Evolutionary conservation across 2,329 filamentous ascomycete genomes (phyloP), one percentile per base, ranked within the genome.

Genomic region (Pleurostoma richardsiae): DNA sequence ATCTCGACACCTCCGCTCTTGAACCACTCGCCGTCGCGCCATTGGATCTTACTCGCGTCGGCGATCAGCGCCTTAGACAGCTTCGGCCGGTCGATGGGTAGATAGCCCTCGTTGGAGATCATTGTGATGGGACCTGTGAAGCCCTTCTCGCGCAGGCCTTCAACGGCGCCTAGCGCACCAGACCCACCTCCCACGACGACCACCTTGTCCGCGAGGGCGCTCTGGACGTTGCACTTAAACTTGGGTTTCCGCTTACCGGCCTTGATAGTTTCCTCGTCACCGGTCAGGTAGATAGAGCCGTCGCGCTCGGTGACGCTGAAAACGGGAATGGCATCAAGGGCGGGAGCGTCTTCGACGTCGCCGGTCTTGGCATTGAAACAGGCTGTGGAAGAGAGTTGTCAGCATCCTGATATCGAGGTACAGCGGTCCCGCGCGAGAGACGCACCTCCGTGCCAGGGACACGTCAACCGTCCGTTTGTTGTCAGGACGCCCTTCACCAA

Each of bases 301-400:
- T 94, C 82, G 60, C 86, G 90, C 64, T 95, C 85, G 30, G 82
- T 72, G 30, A 96, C 73, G 45, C 89, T 83, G 71, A 95, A 99
- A 43, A 85, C 85, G 41, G 87, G 80, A 29, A 99, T 72, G n/a
- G 88, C 78, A 59, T 97, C 90, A 29, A 95, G 80, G 2, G 89
- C 94, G 0, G 94, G 94, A 1, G 92, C 91, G 61, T 97, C 90
- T 69, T 99, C 94, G 49, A 97, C 88, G 58, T 99, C 94, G 45
- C 94, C 94, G 5, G 87, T 95, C 47, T 79, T 78, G 52, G 89
- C 82, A 52, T 90, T 94, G 72, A 96, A 99, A 74, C 94, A 99
- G 48, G 94, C 94, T 91, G 53, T 44, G 39, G 6, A 30, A 30
- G 5, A 36, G 6, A 30, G 11, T 29, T 40, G 41, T 55, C 28